These are phyloP conservation scores for Apiosordaria backusii DNA, from an alignment of 495 filamentous ascomycete species.

Conservation along the genomic window DNA sequence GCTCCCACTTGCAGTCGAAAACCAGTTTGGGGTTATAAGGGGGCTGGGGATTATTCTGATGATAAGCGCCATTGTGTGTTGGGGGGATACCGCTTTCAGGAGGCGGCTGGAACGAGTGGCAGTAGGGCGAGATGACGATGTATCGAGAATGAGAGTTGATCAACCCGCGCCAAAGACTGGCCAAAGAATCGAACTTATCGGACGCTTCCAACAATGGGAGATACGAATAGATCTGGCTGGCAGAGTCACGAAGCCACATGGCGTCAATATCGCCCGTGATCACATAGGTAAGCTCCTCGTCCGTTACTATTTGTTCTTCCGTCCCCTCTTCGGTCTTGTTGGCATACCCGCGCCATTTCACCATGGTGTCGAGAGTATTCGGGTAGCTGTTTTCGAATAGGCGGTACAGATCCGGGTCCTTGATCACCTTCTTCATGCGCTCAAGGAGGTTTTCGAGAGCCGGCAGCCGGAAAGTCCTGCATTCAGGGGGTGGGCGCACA, in stretches of 20 bases:
- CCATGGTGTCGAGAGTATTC: constrained; percentile 59
- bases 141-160: constrained; percentile 60
- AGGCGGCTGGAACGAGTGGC: constrained; percentile 60
- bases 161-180: constrained; percentile 56
- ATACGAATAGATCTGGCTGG: constrained; percentile 61
- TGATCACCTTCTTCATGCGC: constrained; percentile 44
- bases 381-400: constrained; percentile 61
- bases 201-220: constrained; percentile 52
- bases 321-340: constrained; percentile 28
- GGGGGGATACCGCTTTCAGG: constrained; percentile 49
- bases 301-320: constrained; percentile 38
- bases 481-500: constrained; percentile 52
- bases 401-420: constrained; percentile 57
- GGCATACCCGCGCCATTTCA: constrained; percentile 59
- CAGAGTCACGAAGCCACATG: constrained; percentile 64
- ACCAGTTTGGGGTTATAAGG: constrained; percentile 49
- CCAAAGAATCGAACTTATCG: constrained; percentile 49
- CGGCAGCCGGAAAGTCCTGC: constrained; percentile 55
- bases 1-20: constrained; percentile 64
- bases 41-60: constrained; percentile 44
- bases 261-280: constrained; percentile 65
- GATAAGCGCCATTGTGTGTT: constrained; percentile 47
- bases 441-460: constrained; percentile 50
- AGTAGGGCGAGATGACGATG: constrained; percentile 56
- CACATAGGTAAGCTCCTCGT: constrained; percentile 61